Conservation (phyloP, 1,284 basidiomycete genomes). For the Cutaneotrichosporon cutaneum region DNA sequence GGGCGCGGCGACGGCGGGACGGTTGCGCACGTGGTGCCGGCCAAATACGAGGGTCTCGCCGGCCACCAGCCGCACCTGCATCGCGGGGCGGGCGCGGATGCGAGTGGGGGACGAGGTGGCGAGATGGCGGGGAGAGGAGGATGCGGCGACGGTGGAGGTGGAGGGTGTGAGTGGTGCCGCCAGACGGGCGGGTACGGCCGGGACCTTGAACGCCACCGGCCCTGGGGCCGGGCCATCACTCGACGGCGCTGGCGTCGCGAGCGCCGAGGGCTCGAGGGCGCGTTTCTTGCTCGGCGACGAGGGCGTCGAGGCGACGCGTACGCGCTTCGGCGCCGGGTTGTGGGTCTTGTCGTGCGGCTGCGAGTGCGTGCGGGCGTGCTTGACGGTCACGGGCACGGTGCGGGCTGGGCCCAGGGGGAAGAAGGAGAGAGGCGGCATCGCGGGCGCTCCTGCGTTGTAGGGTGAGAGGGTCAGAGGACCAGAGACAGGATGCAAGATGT, state of each 20-base stretch:
- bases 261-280: neutral
- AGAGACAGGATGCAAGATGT: neutral
- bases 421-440: conserved; percentile 12
- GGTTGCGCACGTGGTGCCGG: conserved; percentile 31
- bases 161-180: conserved; percentile 38
- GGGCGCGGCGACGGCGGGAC: conserved; percentile 1
- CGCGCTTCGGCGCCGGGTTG: conserved; percentile 10
- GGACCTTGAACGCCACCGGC: conserved; percentile 25
- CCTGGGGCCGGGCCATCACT: conserved; percentile 21
- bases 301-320: neutral
- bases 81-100: neutral
- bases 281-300: neutral
- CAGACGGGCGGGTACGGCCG: conserved; percentile 19
- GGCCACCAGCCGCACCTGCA: conserved; percentile 21
- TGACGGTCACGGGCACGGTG: conserved; percentile 6
- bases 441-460: neutral
- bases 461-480: neutral
- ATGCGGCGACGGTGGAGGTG: conserved; percentile 46
- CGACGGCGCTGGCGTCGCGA: conserved; percentile 31
- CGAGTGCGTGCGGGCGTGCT: conserved; percentile 5
- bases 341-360: too few species aligned
- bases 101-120: conserved; percentile 21
- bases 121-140: conserved; percentile 32
- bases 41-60: conserved; percentile 42
- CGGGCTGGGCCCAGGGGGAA: conserved; percentile 17